Evolutionary conservation across 2,329 filamentous ascomycete species (phyloP).

Genomic region (Exophiala sideris): DNA sequence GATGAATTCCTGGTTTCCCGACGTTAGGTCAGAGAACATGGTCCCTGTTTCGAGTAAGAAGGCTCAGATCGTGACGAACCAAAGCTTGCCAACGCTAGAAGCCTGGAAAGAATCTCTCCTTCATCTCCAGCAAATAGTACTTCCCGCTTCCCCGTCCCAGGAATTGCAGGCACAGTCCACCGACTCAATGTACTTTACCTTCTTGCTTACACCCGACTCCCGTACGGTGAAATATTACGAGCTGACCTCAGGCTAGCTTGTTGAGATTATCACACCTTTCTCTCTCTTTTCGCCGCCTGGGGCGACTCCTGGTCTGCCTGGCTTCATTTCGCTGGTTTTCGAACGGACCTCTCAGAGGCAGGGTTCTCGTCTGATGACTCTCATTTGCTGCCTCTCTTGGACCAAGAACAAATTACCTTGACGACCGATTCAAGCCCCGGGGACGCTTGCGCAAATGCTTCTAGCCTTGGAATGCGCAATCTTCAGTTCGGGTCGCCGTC

Average conservation of each 20-base stretch:
- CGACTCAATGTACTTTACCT: conserved; percentile 15
- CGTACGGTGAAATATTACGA: conserved; percentile 23
- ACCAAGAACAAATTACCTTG: conserved; percentile 23
- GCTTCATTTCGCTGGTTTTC: conserved; percentile 17
- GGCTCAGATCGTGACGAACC: conserved; percentile 24
- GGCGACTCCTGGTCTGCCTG: conserved; percentile 15
- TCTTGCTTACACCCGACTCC: conserved; percentile 21
- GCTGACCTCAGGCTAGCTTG: conserved; percentile 22
- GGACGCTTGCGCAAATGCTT: conserved; percentile 22
- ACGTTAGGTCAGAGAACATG: conserved; percentile 15
- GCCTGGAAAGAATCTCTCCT: conserved; percentile 22
- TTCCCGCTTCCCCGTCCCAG: conserved; percentile 26
- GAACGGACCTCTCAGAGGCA: conserved; percentile 23
- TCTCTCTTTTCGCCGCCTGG: conserved; percentile 14
- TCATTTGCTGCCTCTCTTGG: conserved; percentile 25
- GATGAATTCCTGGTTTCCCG: conserved; percentile 13
- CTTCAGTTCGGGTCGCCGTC: conserved; percentile 18
- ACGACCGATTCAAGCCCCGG: conserved; percentile 14
- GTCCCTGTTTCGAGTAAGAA: conserved; percentile 14
- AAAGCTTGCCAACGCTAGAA: conserved; percentile 20
- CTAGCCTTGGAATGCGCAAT: conserved; percentile 25
- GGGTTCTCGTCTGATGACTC: conserved; percentile 20
- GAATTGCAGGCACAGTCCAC: conserved; percentile 16
- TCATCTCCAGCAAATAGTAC: conserved; percentile 19
- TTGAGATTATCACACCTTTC: conserved; percentile 15